Conservation (phyloP, 257 asterid species). For the Salvia splendens region DNA sequence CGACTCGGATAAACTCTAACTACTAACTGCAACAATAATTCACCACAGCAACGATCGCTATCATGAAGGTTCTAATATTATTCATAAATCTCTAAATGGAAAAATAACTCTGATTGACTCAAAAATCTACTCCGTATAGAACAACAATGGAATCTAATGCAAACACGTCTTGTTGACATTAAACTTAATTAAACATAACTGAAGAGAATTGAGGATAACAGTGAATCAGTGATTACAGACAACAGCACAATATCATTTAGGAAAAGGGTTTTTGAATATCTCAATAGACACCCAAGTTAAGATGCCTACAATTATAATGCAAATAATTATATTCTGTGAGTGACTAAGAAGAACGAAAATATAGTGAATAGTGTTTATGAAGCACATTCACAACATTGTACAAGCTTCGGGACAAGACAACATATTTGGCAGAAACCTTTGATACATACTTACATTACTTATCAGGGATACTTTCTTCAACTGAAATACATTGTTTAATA, state of each 20-base stretch:
- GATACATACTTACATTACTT: neutral
- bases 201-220: slow-evolving; percentile 17
- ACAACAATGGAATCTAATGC: neutral
- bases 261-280: slow-evolving; percentile 3
- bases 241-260: neutral
- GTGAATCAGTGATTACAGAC: slow-evolving; percentile 13
- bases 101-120: slow-evolving; percentile 10
- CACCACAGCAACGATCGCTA: no score
- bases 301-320: neutral
- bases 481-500: neutral
- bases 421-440: neutral
- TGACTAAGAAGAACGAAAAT: neutral
- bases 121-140: no score
- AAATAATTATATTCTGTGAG: neutral
- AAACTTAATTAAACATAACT: slow-evolving; percentile 2
- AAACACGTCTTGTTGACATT: neutral
- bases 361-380: slow-evolving; percentile 9
- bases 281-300: neutral
- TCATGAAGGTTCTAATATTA: slow-evolving; percentile 8
- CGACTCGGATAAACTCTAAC: no score
- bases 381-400: neutral
- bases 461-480: neutral
- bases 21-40: no score
- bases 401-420: neutral
- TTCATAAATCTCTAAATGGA: slow-evolving; percentile 1